Evolutionary conservation across 108 stramenopile species (phyloP).

Genomic region (Bacterosira constricta): DNA sequence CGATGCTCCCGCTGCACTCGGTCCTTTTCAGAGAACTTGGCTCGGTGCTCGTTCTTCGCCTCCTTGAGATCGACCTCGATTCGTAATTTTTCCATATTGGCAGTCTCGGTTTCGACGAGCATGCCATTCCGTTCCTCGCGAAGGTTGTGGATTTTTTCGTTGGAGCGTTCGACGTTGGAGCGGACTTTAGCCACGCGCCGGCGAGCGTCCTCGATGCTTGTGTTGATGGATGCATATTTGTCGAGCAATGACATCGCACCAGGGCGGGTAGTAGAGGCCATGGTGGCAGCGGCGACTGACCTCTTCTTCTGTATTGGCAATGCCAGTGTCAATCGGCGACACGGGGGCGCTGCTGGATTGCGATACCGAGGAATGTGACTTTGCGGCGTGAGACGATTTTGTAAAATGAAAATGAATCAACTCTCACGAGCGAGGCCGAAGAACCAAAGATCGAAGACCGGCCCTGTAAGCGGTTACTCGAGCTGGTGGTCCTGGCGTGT

Average conservation of each 20-base stretch:
- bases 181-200: conserved; percentile 28
- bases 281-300: background rate
- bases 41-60: background rate
- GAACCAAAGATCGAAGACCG: too few species aligned
- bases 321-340: too few species aligned
- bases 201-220: conserved; percentile 46
- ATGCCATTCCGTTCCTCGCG: conserved; percentile 24
- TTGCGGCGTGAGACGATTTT: too few species aligned
- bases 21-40: conserved; percentile 19
- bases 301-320: too few species aligned
- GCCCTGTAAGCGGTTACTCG: too few species aligned
- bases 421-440: too few species aligned
- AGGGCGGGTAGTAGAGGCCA: conserved; percentile 7
- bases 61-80: conserved; percentile 16
- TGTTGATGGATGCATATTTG: conserved; percentile 50
- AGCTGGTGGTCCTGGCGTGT: too few species aligned
- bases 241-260: conserved; percentile 55
- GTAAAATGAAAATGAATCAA: too few species aligned
- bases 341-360: too few species aligned
- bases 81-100: conserved; percentile 4
- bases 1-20: conserved; percentile 22
- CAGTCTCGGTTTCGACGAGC: conserved; percentile 9
- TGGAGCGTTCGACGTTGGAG: conserved; percentile 16
- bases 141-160: conserved; percentile 16
- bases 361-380: too few species aligned